Base-by-base conservation (phyloP, 345 rosid genomes). In the Brassica cretica region DNA sequence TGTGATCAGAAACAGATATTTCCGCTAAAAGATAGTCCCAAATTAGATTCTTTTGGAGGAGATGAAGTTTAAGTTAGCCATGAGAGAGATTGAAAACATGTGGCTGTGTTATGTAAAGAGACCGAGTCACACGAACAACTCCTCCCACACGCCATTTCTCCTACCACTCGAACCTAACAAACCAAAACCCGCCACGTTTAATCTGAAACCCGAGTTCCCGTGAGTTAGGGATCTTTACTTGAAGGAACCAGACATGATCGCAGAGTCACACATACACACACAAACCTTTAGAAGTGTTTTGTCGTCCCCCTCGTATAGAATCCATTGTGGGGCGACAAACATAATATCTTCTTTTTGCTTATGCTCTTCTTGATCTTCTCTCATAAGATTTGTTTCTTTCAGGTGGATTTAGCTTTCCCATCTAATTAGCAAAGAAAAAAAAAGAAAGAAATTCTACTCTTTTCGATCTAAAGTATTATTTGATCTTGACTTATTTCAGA, bases 301-400 rank as follows among this genome's bases (percentile, higher is more conserved):
- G 82, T 79, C 82, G 75, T 79, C 75, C 82, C 82, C 78, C 68
- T 79, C 78, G 70, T 68, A 73, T 74, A 70, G 78, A 68, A 73
- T 79, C 75, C 77, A 78, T 46, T 72, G 74, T 73, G 78, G 78
- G 78, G 32, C 82, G 82, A 79, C 78, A 61, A 73, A 68, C 33
- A 29, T n/a, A 21, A 61, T 59, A 67, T 74, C 75, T 68, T 72
- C 73, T 65, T 66, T 27, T 68, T 69, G 73, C 73, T 75, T 67
- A 44, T 69, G 7, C 11, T 25, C 39, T 16, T 69, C 37, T 77
- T 60, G 66, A 71, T 69, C 66, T 37, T 53, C 55, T 63, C 30
- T 49, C 19, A 24, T 41, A 68, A 68, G 27, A 19, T 76, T 16
- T 53, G 7, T 53, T 53, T 53, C 60, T 51, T 51, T 51, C 58